Conservation (phyloP, 306 rosid species). For the Fragaria nilgerrensis region DNA sequence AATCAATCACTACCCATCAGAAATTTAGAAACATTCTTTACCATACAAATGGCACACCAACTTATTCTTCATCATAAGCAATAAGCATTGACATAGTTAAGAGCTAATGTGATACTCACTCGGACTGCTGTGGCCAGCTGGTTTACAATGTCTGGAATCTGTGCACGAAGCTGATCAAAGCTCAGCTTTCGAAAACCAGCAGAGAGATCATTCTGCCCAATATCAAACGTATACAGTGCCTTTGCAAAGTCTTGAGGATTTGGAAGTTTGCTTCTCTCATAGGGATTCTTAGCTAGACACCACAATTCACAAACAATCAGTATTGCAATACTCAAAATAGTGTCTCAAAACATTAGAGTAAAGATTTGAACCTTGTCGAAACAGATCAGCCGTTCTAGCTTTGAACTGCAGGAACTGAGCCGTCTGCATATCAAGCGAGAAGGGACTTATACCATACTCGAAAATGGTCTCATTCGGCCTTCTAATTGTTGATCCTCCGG, state of each 20-base stretch:
- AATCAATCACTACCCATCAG: neutral
- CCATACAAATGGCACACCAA: neutral
- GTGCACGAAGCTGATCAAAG: constrained; percentile 57
- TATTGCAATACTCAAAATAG: neutral
- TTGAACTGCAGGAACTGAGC: constrained; percentile 64
- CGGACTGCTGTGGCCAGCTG: constrained; percentile 76
- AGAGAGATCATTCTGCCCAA: constrained; percentile 90
- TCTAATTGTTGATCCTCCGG: constrained; percentile 90
- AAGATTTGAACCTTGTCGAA: constrained; percentile 50
- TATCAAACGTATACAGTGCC: constrained; percentile 90
- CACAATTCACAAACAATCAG: neutral
- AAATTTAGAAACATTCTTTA: neutral
- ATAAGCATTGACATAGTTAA: neutral
- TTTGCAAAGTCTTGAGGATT: constrained; percentile 71
- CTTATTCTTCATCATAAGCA: neutral
- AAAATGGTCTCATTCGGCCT: constrained; percentile 81
- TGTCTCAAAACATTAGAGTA: neutral
- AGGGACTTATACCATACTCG: constrained; percentile 81
- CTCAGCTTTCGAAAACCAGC: constrained; percentile 71
- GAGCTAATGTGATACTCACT: constrained; percentile 37
- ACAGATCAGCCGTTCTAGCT: constrained; percentile 60
- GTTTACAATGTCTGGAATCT: constrained; percentile 67
- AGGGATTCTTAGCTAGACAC: constrained; percentile 48
- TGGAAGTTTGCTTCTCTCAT: constrained; percentile 58
- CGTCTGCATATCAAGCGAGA: constrained; percentile 75